Conservation (phyloP, 2,329 filamentous ascomycete species). For the Camptophora hylomeconis region DNA sequence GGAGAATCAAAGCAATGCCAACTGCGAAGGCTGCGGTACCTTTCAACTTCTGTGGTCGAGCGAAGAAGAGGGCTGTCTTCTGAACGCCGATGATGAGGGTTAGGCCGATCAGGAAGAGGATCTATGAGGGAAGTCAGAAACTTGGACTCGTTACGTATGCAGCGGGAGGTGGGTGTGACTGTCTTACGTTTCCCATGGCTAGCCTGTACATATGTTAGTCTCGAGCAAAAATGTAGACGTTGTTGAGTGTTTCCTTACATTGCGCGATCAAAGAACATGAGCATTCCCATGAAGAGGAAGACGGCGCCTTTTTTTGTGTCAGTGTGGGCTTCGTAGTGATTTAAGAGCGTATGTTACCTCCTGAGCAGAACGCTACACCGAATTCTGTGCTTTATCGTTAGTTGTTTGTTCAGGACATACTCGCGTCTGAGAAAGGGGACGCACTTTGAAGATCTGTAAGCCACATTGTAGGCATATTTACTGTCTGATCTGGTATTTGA, state of each 20-base stretch:
- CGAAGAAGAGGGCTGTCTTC: conserved; percentile 91
- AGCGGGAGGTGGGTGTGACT: conserved; percentile 7
- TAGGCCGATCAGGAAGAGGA: conserved; percentile 93
- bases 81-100: conserved; percentile 87
- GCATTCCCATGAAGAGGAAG: conserved; percentile 85
- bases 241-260: conserved; percentile 70
- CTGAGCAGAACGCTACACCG: conserved; percentile 93
- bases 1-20: conserved; percentile 72
- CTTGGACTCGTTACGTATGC: background rate
- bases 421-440: conserved; percentile 22
- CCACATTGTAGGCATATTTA: conserved; percentile 80
- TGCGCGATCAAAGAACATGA: conserved; percentile 95
- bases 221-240: too few species aligned
- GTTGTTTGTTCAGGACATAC: conserved; percentile 3
- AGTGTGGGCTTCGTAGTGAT: conserved; percentile 3
- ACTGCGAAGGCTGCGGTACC: conserved; percentile 78
- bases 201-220: conserved; percentile 48
- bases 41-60: conserved; percentile 79
- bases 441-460: conserved; percentile 88
- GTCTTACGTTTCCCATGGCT: conserved; percentile 91
- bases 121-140: conserved; percentile 38
- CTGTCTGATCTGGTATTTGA: too few species aligned
- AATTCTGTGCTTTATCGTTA: conserved; percentile 52
- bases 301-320: conserved; percentile 55
- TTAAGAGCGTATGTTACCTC: conserved; percentile 51